Evolutionary conservation across 768 basidiomycete species (phyloP).

Genomic region (Lactarius hatsudake): DNA sequence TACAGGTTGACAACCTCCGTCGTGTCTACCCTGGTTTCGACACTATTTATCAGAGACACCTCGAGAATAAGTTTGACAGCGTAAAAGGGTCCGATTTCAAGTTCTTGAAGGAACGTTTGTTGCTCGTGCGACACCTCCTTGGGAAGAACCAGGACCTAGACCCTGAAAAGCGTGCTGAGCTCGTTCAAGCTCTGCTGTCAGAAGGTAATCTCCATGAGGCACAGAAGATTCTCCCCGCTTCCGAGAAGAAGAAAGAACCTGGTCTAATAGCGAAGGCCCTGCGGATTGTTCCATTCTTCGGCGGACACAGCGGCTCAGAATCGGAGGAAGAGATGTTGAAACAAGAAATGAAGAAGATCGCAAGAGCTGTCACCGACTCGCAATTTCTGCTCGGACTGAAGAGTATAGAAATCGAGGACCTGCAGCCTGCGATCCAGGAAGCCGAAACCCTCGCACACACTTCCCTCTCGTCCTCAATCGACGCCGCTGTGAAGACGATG

Average conservation of each 20-base stretch:
- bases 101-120: background rate
- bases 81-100: background rate
- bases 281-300: no score
- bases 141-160: background rate
- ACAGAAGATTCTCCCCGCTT: background rate
- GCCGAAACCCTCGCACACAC: background rate
- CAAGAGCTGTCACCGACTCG: background rate
- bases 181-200: background rate
- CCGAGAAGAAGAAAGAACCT: background rate
- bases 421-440: background rate
- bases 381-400: constrained; percentile 13
- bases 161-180: background rate
- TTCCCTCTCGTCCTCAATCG: background rate
- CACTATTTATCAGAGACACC: background rate
- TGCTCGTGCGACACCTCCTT: background rate
- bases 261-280: no score
- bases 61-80: background rate
- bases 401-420: background rate
- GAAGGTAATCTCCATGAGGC: background rate
- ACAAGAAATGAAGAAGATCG: constrained; percentile 9
- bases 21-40: background rate
- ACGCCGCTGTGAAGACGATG: background rate
- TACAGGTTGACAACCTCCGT: background rate
- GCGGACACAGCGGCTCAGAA: background rate
- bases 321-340: background rate